Base-by-base conservation (phyloP, 495 filamentous ascomycete genomes). In the Penicillium verhagenii region DNA sequence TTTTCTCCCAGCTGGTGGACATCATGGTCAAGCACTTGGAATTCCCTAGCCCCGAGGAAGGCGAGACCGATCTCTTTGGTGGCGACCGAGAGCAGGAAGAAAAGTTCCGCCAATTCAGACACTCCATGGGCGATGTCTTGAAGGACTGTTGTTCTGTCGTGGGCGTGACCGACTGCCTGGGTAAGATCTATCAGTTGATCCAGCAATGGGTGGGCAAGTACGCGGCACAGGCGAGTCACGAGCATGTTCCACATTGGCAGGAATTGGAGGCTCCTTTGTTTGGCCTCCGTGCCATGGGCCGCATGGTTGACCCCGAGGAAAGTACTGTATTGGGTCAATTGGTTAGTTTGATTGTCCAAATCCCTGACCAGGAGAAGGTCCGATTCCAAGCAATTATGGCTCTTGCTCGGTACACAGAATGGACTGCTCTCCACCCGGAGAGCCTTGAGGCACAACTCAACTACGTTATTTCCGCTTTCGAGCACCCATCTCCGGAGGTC, bases 131-230 rank as follows among this genome's bases (percentile, higher is more conserved):
- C 16, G 94, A 99, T 70, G 94, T 96, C 3, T 82, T 99, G 37
- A 99, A 99, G 74, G 94, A 97, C 65, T 91, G 91, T 50, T 97
- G 94, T 71, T 87, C 96, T 60, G 92, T 99, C 18, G 92, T 99
- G 66, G 92, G 92, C 10, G 87, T 93, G 26, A 83, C 89, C 0
- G 90, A 95, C 45, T 97, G 94, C 57, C 81, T 99, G 40, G 80
- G 82, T 48, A 97, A 97, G 69, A 86, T 94, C 3, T 90, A 91
- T 63, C 75, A 86, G 4, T 74, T 86, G 40, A 92, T 99, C 56
- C 86, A 96, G 71, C 65, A 83, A 9, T 99, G 94, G 94, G 88
- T 94, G 60, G 80, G 82, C 33, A 85, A 83, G 29, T 93, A 95
- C 61, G 92, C 85, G 13, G 76, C 86, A 28, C 85, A 90, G 66